Base-by-base conservation (phyloP, 345 rosid species). In the Eucalyptus marginata region DNA sequence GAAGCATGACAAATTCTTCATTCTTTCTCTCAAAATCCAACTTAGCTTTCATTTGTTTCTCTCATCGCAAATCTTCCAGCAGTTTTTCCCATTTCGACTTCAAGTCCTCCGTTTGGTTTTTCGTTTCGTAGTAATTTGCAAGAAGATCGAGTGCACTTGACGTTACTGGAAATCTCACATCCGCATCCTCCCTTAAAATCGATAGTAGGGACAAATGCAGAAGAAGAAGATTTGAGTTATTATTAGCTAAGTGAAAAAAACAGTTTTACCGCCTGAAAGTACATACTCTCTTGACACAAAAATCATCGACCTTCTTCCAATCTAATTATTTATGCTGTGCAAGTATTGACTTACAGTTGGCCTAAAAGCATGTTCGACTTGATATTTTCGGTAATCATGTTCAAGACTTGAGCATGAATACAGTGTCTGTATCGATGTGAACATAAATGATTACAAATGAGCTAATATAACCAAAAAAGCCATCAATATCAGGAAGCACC, bases 11-110 rank as follows among this genome's bases (percentile, higher is more conserved):
- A 58, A 95, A 94, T 71, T 97, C 97, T 90, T 95, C 92, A 93
- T 98, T 95, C 95, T 95, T 96, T 62, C 88, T 93, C 88, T 91
- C 92, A 66, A 96, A 97, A 88, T 86, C 90, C 86, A 62, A 29
- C 79, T 88, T 90, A 2, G 95, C 94, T 54, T 79, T 88, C 79
- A 93, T 88, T 33, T 90, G 88, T 51, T 92, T 87, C 94, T 95
- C 99, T 91, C 96, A 90, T 94, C 92, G 95, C 10, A 94, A 87
- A 89, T 97, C 98, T 88, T 95, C 97, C 81, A 88, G 85, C 86
- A 89, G 44, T 50, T 93, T 98, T 50, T 95, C 98, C 90, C 93
- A 95, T 89, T 90, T 92, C 95, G 96, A 93, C 87, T 81, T 94
- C 91, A 91, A 89, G 92, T 94, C 97, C 91, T 92, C 92, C 88